phyloP scores from a whole-genome alignment of 2,329 filamentous ascomycete species.

The Chalara sp. region DNA sequence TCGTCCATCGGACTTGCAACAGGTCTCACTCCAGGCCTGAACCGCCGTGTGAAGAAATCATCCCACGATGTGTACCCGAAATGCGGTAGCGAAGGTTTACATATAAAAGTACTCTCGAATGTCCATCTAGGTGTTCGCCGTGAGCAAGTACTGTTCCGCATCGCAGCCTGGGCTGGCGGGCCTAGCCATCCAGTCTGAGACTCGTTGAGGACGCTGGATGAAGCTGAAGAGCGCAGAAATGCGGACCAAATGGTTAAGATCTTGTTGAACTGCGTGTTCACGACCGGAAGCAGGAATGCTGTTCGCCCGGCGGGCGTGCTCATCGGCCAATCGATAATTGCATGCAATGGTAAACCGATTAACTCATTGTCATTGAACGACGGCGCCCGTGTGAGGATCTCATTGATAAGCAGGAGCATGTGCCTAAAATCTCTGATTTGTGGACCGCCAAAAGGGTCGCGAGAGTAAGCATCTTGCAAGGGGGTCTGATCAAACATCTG shows the following conservation, averaged over 20 bases:
- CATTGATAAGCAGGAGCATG: constrained; percentile 1
- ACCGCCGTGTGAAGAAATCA: constrained; percentile 57
- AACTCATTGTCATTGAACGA: background rate
- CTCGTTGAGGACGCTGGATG: background rate
- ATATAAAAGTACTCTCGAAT: constrained; percentile 57
- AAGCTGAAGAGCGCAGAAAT: background rate
- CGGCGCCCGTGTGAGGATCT: background rate
- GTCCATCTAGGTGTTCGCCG: constrained; percentile 19
- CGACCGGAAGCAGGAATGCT: background rate
- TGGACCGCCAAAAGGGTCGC: background rate
- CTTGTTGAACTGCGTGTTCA: background rate
- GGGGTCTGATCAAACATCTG: constrained; percentile 1
- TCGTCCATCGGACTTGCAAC: constrained; percentile 49
- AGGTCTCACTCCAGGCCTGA: constrained; percentile 44
- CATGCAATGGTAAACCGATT: background rate
- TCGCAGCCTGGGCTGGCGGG: background rate
- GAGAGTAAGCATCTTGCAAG: background rate
- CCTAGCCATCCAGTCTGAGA: background rate
- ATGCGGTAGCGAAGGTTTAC: constrained; percentile 45
- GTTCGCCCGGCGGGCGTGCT: background rate
- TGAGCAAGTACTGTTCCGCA: background rate
- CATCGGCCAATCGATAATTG: constrained; percentile 1
- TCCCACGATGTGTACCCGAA: constrained; percentile 63
- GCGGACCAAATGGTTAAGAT: background rate
- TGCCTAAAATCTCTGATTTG: background rate